Evolutionary conservation across 768 basidiomycete species (phyloP), one percentile per base, ranked within the genome.

Genomic region (Auricularia sp.): DNA sequence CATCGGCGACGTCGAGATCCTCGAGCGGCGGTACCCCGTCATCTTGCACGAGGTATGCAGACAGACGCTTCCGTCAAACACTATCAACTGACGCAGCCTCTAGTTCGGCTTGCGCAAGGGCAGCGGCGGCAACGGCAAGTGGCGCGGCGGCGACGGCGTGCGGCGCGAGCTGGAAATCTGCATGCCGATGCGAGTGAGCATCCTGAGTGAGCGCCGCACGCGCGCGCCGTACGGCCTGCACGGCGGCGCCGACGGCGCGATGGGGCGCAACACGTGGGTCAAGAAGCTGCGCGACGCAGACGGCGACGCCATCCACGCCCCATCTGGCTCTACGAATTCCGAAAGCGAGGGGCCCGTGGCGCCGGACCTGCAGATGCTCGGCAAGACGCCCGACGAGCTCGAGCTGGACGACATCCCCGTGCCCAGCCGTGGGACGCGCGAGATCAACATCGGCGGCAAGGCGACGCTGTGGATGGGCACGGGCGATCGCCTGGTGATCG

Each of bases 381-480:
- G 87, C 0, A 91, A 94, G 71, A 66, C 84, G 3, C 78, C 79
- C 8, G 80, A 80, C 35, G 75, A 77, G 21, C 67, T 64, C 64
- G 64, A 61, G 54, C 58, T 54, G 12, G 47, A 64, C 39, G 56
- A 63, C 10, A 29, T 43, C 23, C 66, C 65, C 21, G 33, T 54
- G 35, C 34, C 62, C 51, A 80, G 76, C 34, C 74, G 90, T 23
- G 34, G 16, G 16, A 34, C 56, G 29, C 56, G 56, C 56, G 56
- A 59, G 34, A 88, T 96, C 69, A 95, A 94, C 73, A 86, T 97
- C 53, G 93, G 93, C 7, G 91, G 92, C 10, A 94, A 95, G 73
- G 90, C 87, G 56, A 89, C 88, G 1, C 81, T 93, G 61, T 99
- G 93, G 97, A 99, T 71, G 97, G 97, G 3, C 98, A 98, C 73